Evolutionary conservation across 306 rosid genomes (phyloP).

Genomic region (Casuarina cunninghamiana): DNA sequence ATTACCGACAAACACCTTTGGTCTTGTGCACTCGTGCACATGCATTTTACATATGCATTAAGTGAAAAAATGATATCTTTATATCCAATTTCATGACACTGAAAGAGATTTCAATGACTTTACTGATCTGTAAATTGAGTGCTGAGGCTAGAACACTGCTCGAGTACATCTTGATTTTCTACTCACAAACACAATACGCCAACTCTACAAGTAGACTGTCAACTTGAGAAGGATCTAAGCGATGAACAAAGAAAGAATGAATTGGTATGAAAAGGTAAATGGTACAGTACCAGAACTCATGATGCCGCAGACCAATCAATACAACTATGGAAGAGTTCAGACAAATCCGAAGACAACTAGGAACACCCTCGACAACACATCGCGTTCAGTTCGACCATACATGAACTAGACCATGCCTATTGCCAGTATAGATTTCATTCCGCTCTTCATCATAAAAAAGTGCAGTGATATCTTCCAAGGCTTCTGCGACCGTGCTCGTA

Average conservation of each 20-base stretch:
- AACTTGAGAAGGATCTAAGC: constrained; percentile 30
- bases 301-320: constrained; percentile 37
- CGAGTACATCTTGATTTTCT: too few species aligned
- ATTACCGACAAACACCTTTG: too few species aligned
- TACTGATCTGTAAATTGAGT: too few species aligned
- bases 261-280: constrained; percentile 39
- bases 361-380: constrained; percentile 25
- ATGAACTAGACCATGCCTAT: constrained; percentile 88
- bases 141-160: neutral
- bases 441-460: constrained; percentile 98
- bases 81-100: too few species aligned
- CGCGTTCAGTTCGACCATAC: constrained; percentile 89
- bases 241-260: constrained; percentile 28
- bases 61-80: too few species aligned
- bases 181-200: neutral
- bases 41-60: too few species aligned
- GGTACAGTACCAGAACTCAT: constrained; percentile 38
- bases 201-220: constrained; percentile 25
- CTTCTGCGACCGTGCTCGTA: constrained; percentile 93
- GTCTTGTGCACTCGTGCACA: too few species aligned
- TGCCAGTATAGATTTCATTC: constrained; percentile 93
- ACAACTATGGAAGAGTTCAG: constrained; percentile 35
- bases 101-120: too few species aligned
- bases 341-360: constrained; percentile 32
- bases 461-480: constrained; percentile 98